Evolutionary conservation across 257 asterid genomes (phyloP).

Genomic region (Nicotiana tabacum): DNA sequence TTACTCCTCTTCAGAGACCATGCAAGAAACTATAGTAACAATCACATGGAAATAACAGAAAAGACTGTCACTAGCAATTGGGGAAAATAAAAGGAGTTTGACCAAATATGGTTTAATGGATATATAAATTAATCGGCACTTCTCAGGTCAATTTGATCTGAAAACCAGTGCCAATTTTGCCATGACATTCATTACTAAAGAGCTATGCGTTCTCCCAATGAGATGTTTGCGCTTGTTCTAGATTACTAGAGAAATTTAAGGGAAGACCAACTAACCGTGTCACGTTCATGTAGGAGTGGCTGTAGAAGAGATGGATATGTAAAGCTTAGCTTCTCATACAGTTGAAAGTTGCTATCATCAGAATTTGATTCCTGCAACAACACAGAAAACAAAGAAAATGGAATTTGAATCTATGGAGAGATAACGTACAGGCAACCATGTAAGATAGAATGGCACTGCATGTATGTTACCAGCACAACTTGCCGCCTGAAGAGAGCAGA

Average conservation of each 20-base stretch:
- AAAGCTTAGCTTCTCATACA: slow-evolving; percentile 63
- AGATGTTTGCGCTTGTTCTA: neutral
- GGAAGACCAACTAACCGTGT: slow-evolving; percentile 47
- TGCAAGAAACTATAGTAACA: slow-evolving; percentile 51
- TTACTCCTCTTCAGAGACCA: slow-evolving; percentile 98
- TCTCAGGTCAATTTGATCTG: neutral
- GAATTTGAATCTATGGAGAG: neutral
- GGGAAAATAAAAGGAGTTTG: neutral
- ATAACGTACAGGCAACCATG: neutral
- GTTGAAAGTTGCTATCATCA: slow-evolving; percentile 45
- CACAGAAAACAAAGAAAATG: neutral
- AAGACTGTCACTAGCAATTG: neutral
- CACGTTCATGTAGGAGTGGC: slow-evolving; percentile 81
- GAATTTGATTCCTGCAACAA: slow-evolving; percentile 40
- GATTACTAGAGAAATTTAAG: neutral
- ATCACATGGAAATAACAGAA: neutral
- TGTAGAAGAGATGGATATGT: slow-evolving; percentile 80
- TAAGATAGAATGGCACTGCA: neutral
- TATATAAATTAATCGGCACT: neutral
- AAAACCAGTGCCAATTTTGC: neutral
- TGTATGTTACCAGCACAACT: neutral
- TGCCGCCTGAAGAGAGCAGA: neutral
- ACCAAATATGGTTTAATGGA: neutral
- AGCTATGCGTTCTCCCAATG: neutral
- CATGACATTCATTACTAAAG: neutral